Evolutionary conservation across 1,139 yeast species (phyloP).

Genomic region (Meyerozyma smithsonii): DNA sequence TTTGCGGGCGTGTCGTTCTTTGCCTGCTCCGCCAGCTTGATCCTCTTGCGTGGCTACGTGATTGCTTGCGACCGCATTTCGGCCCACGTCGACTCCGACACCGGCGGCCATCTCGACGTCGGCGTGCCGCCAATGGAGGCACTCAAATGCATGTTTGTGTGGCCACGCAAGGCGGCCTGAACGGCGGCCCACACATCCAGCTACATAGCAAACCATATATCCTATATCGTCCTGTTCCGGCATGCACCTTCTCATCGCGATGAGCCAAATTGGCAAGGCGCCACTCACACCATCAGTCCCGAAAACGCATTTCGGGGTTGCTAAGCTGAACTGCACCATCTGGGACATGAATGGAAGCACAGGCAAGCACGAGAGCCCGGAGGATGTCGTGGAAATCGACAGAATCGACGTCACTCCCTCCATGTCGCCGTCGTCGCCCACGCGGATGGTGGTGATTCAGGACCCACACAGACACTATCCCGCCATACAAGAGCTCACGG

Average conservation of each 20-base stretch:
- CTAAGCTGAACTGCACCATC: too few relatives aligned
- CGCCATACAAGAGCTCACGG: slow-evolving; percentile 1
- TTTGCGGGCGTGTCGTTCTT: slow-evolving; percentile 50
- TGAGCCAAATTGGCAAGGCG: neutral
- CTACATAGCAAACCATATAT: neutral
- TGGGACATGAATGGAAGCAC: slow-evolving; percentile 1
- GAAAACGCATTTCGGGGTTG: too few relatives aligned
- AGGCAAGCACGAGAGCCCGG: neutral
- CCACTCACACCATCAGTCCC: too few relatives aligned
- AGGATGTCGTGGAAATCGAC: neutral
- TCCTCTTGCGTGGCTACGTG: slow-evolving; percentile 45
- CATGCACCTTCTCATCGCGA: neutral
- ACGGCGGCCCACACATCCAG: neutral
- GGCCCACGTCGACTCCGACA: slow-evolving; percentile 3
- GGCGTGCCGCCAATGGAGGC: slow-evolving; percentile 1
- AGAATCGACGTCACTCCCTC: slow-evolving; percentile 4
- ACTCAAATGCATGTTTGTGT: slow-evolving; percentile 4
- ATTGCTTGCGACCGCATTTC: slow-evolving; percentile 36
- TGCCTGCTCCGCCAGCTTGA: slow-evolving; percentile 33
- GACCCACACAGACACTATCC: neutral
- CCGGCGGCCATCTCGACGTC: neutral
- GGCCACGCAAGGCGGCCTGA: slow-evolving; percentile 9
- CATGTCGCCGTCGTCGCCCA: slow-evolving; percentile 13
- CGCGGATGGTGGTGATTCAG: slow-evolving; percentile 8
- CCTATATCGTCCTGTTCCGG: neutral